A percentile compares a stretch with the other conserved stretches of the same genome.
phyloP scores from a whole-genome alignment of 108 stramenopile species.

The Pseudonitzschia pungens region DNA sequence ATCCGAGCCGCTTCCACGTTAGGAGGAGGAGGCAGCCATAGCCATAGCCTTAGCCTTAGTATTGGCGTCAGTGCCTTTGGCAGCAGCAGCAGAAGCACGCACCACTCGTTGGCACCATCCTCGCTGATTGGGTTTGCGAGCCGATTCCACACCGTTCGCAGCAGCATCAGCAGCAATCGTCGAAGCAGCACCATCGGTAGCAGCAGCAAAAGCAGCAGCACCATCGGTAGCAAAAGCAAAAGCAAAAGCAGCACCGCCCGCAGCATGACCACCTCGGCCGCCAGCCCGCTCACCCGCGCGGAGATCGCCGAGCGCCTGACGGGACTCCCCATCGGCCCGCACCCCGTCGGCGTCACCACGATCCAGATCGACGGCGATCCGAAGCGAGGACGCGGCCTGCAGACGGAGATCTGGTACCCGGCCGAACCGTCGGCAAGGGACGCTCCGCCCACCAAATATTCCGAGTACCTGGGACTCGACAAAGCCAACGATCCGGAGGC shows the following conservation, averaged over 20 bases:
- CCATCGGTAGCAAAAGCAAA: too few species aligned
- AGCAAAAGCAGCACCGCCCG: neutral
- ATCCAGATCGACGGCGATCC: conserved; percentile 8
- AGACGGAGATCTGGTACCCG: conserved; percentile 13
- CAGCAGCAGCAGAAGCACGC: too few species aligned
- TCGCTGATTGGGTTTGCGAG: too few species aligned
- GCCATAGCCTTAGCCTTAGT: too few species aligned
- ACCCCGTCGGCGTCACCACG: conserved; percentile 10
- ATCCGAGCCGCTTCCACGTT: conserved; percentile 3
- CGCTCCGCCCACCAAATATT: neutral
- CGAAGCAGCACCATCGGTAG: too few species aligned
- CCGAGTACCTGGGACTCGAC: conserved; percentile 1
- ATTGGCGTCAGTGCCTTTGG: neutral
- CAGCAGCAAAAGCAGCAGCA: too few species aligned
- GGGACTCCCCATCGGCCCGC: neutral
- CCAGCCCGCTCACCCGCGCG: neutral
- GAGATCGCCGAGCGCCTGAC: neutral
- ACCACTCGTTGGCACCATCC: too few species aligned
- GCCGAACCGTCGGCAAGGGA: neutral
- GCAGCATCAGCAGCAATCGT: neutral
- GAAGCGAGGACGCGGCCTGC: neutral
- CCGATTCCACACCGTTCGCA: neutral
- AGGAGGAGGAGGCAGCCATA: too few species aligned
- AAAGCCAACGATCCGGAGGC: neutral
- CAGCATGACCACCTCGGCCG: neutral